phyloP scores from a whole-genome alignment of 495 filamentous ascomycete genomes.

The Talaromyces borbonicus region DNA sequence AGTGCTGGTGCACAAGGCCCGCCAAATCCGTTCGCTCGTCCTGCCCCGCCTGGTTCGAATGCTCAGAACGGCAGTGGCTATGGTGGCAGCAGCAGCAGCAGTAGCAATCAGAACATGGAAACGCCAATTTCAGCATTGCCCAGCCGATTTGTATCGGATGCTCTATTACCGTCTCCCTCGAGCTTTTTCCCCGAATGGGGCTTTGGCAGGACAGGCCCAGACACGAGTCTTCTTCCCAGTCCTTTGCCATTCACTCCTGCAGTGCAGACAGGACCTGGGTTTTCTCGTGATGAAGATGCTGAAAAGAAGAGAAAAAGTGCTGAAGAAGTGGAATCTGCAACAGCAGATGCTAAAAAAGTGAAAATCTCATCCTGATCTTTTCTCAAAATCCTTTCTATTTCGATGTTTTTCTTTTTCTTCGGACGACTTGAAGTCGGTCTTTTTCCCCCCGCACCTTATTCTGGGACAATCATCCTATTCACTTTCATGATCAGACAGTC shows the following conservation, averaged over 20 bases:
- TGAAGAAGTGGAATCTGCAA: constrained; percentile 30
- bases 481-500: background rate
- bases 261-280: constrained; percentile 57
- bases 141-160: constrained; percentile 76
- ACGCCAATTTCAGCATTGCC: constrained; percentile 97
- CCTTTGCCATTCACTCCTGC: constrained; percentile 90
- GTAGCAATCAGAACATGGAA: constrained; percentile 70
- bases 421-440: no score
- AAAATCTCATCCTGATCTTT: constrained; percentile 29
- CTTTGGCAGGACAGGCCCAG: constrained; percentile 50
- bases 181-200: constrained; percentile 92
- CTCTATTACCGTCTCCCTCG: constrained; percentile 76
- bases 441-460: no score
- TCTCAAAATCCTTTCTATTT: background rate
- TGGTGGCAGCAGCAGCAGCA: constrained; percentile 34
- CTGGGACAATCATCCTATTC: background rate
- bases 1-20: constrained; percentile 90
- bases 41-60: constrained; percentile 45
- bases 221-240: constrained; percentile 77
- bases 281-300: constrained; percentile 48
- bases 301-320: constrained; percentile 47
- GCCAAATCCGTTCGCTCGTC: constrained; percentile 90
- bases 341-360: constrained; percentile 35
- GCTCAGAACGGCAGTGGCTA: constrained; percentile 17
- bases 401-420: background rate